These are phyloP conservation scores for Petunia secreta DNA, from an alignment of 257 asterid species.

Conservation along the genomic window DNA sequence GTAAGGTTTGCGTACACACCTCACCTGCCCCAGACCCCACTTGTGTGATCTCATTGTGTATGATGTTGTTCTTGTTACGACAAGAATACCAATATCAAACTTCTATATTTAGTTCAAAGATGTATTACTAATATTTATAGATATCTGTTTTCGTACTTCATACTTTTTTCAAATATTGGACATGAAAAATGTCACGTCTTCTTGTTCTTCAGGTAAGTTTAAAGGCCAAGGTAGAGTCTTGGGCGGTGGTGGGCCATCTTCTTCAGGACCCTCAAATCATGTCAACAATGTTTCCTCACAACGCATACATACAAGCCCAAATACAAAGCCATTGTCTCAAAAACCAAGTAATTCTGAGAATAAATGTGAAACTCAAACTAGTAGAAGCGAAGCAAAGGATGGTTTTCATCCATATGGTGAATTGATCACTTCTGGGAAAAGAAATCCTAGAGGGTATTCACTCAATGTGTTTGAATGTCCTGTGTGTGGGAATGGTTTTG, in stretches of 20 bases:
- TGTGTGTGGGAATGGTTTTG: conserved; percentile 66
- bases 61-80: no score
- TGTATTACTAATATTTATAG: no score
- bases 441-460: conserved; percentile 77
- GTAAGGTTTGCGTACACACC: no score
- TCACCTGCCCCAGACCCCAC: no score
- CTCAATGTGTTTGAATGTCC: conserved; percentile 83
- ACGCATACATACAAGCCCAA: conserved; percentile 26
- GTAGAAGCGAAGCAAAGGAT: conserved; percentile 26
- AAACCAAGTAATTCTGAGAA: conserved; percentile 35
- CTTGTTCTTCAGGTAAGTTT: conserved; percentile 77
- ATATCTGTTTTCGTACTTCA: no score
- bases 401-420: conserved; percentile 84
- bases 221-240: conserved; percentile 89
- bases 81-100: no score
- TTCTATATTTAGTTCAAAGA: no score
- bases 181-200: conserved; percentile 59
- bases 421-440: conserved; percentile 72
- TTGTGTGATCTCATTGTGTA: no score
- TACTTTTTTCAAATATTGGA: no score
- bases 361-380: conserved; percentile 36
- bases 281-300: conserved; percentile 34
- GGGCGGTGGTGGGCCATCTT: conserved; percentile 56
- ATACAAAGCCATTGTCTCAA: conserved; percentile 36
- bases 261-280: conserved; percentile 38